Percentiles rank a stretch among this genome's conserved stretches.
Evolutionary conservation across 2,329 filamentous ascomycete species (phyloP).

Genomic region (Cordyceps cicadae): DNA sequence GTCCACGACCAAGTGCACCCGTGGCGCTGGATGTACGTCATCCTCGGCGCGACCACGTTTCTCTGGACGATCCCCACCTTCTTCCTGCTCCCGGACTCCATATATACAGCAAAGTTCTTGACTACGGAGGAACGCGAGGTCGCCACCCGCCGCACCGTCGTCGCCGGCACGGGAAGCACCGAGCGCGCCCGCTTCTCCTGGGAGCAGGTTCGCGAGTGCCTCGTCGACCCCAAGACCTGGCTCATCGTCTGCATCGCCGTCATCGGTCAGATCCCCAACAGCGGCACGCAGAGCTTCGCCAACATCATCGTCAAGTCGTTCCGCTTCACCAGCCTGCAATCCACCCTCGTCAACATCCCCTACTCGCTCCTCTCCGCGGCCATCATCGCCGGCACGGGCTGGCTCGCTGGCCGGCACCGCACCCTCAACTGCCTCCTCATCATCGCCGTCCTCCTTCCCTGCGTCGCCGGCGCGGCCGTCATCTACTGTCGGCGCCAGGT

Average conservation of each 20-base stretch:
- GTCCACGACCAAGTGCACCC: slow-evolving; percentile 36
- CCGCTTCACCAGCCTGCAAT: slow-evolving; percentile 45
- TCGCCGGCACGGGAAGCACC: slow-evolving; percentile 44
- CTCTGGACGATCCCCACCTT: slow-evolving; percentile 42
- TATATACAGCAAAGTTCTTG: slow-evolving; percentile 50
- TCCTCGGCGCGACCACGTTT: slow-evolving; percentile 43
- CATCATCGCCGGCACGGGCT: slow-evolving; percentile 41
- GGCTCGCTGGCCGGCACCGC: slow-evolving; percentile 42
- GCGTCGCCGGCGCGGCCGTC: slow-evolving; percentile 43
- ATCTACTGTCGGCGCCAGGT: slow-evolving; percentile 40
- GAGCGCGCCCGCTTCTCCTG: slow-evolving; percentile 40
- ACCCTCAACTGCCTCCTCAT: slow-evolving; percentile 45
- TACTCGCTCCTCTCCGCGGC: slow-evolving; percentile 44
- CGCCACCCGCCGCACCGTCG: slow-evolving; percentile 37
- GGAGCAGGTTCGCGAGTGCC: slow-evolving; percentile 44
- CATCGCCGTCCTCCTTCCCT: slow-evolving; percentile 39
- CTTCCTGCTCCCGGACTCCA: slow-evolving; percentile 42
- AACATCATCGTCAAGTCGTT: slow-evolving; percentile 50
- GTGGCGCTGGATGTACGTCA: slow-evolving; percentile 52
- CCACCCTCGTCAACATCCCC: slow-evolving; percentile 50
- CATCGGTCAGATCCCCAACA: slow-evolving; percentile 52
- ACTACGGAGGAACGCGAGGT: slow-evolving; percentile 41
- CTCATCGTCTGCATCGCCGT: slow-evolving; percentile 46
- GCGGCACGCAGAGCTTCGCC: slow-evolving; percentile 51
- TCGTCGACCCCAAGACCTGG: slow-evolving; percentile 53